Evolutionary conservation across 768 basidiomycete species (phyloP), one percentile per base, ranked within the genome.

Genomic region (Russula brevipes): DNA sequence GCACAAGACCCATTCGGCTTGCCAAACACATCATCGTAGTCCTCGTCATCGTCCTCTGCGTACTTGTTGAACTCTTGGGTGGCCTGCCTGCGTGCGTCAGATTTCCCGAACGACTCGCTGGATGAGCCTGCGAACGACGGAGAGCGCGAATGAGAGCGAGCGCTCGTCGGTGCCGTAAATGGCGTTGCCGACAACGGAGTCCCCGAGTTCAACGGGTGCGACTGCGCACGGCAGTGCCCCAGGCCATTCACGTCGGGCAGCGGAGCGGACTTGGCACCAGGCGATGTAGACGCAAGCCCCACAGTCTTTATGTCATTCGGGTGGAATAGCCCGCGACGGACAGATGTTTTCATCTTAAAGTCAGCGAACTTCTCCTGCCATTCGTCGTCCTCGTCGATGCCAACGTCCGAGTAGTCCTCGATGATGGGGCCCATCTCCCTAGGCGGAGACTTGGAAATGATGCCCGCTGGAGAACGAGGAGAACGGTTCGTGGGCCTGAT

Each of bases 11-110:
- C 83, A 65, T 82, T 88, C 19, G 79, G 80, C 73, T 90, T 91
- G 63, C 84, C 93, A 73, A 98, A 96, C 10, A 98, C 86, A 72
- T 97, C 96, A 52, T 96, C 93, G 70, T 97, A 98, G 71, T 98
- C 93, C 70, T 98, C 87, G 4, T 85, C 90, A 33, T 97, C 91
- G 9, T 85, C 85, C 74, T 96, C 94, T 6, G 90, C 78, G 73
- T 96, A 97, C 72, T 93, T 94, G 24, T 82, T 83, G 66, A 96
- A 87, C 72, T 88, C 90, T 60, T 84, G 80, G 63, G 79, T 83
- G 55, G 79, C 73, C 41, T 81, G 66, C 62, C 82, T 76, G 63
- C 78, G 77, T 2, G 86, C 84, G 65, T 90, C 88, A 3, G 84
- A 79, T 10, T 82, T 79, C 17, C 90, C 89, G 64, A 87, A 79